phyloP scores from a whole-genome alignment of 1,139 yeast genomes.

The Debaryomyces sp. region DNA sequence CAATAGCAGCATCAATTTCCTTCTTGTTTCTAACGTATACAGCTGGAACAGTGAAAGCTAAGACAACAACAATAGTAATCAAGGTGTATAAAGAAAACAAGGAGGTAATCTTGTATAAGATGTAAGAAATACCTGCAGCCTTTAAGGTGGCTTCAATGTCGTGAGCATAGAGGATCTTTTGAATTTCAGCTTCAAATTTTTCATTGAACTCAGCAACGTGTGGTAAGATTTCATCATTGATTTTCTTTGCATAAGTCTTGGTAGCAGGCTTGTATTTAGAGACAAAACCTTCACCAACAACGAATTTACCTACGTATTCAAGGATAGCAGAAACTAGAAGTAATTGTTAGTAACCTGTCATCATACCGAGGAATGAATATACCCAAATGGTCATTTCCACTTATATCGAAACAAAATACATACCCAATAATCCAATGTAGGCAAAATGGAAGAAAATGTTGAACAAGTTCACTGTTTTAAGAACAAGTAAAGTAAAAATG shows the following conservation, averaged over 20 bases:
- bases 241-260: constrained; percentile 39
- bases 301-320: constrained; percentile 66
- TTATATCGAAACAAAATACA: constrained; percentile 20
- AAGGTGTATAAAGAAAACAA: constrained; percentile 76
- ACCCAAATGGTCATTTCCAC: not conserved
- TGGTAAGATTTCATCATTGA: constrained; percentile 47
- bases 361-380: not conserved
- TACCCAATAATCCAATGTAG: constrained; percentile 49
- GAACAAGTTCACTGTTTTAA: constrained; percentile 72
- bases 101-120: constrained; percentile 73
- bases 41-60: constrained; percentile 75
- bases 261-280: constrained; percentile 61
- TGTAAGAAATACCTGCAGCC: constrained; percentile 67
- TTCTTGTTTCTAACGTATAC: constrained; percentile 73
- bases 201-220: constrained; percentile 45
- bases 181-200: constrained; percentile 50
- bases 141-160: constrained; percentile 70
- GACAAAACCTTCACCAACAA: constrained; percentile 73
- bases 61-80: constrained; percentile 56
- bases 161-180: constrained; percentile 66
- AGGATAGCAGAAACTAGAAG: constrained; percentile 60
- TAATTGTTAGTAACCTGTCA: constrained; percentile 17
- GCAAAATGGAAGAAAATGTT: constrained; percentile 64
- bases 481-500: constrained; percentile 57
- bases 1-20: constrained; percentile 77